Percentiles rank a stretch among this genome's conserved stretches.
Conservation (phyloP, 495 filamentous ascomycete species). For the Cryomyces minteri region DNA sequence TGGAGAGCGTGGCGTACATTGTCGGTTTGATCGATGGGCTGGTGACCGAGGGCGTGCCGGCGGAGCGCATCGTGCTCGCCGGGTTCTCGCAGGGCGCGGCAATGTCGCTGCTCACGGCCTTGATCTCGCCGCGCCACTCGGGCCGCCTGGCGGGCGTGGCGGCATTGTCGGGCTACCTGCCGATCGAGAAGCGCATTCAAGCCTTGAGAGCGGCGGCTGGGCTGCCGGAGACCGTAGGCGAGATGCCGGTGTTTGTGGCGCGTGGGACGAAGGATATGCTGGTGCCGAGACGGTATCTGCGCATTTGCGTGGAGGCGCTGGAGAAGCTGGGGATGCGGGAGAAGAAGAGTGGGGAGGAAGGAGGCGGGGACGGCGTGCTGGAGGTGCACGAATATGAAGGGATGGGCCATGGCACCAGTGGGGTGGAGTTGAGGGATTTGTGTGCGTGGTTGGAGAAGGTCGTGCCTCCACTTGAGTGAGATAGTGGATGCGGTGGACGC, state of each 20-base stretch:
- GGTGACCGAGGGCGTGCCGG: slow-evolving; percentile 16
- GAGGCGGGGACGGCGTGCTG: slow-evolving; percentile 1
- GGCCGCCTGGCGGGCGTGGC: slow-evolving; percentile 21
- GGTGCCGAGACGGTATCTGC: slow-evolving; percentile 15
- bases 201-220: slow-evolving; percentile 10
- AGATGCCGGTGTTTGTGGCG: slow-evolving; percentile 15
- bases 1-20: slow-evolving; percentile 19
- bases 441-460: slow-evolving; percentile 15
- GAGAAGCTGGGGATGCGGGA: slow-evolving; percentile 10
- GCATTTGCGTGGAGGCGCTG: slow-evolving; percentile 11
- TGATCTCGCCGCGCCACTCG: slow-evolving; percentile 15
- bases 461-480: slow-evolving; percentile 10
- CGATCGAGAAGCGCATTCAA: slow-evolving; percentile 12
- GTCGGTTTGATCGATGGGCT: slow-evolving; percentile 21
- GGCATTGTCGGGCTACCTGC: slow-evolving; percentile 24
- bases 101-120: slow-evolving; percentile 17
- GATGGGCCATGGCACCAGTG: slow-evolving; percentile 12
- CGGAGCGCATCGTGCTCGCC: slow-evolving; percentile 21
- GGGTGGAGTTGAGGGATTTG: slow-evolving; percentile 13
- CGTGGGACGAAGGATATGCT: slow-evolving; percentile 15
- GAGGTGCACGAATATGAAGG: slow-evolving; percentile 19
- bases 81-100: slow-evolving; percentile 28
- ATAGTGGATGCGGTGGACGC: no score
- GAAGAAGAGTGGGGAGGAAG: no score
- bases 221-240: slow-evolving; percentile 11